Conservation (phyloP, 495 filamentous ascomycete genomes). For the Choiromyces venosus region DNA sequence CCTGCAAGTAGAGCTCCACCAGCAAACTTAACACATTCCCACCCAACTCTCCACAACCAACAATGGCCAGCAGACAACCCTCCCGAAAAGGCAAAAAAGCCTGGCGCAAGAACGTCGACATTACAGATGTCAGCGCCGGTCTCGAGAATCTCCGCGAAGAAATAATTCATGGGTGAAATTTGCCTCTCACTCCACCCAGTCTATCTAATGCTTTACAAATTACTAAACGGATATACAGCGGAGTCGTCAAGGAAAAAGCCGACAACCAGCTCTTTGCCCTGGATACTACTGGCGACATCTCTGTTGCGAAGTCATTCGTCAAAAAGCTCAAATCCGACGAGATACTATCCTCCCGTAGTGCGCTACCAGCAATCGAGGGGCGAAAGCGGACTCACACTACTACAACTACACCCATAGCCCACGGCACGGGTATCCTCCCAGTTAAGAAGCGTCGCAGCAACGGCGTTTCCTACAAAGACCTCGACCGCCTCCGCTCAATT, state of each 20-base stretch:
- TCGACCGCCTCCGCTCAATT: slow-evolving; percentile 65
- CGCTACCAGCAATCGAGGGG: slow-evolving; percentile 66
- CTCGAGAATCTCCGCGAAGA: slow-evolving; percentile 79
- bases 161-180: slow-evolving; percentile 75
- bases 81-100: slow-evolving; percentile 97
- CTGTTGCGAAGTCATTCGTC: slow-evolving; percentile 56
- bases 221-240: slow-evolving; percentile 52
- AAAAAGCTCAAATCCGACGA: slow-evolving; percentile 77
- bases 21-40: neutral
- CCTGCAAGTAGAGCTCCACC: neutral
- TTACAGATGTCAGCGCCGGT: slow-evolving; percentile 75
- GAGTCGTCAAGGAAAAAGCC: slow-evolving; percentile 60
- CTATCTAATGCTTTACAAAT: neutral
- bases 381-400: slow-evolving; percentile 63
- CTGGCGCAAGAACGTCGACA: slow-evolving; percentile 96
- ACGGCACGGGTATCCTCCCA: slow-evolving; percentile 60
- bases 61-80: slow-evolving; percentile 63
- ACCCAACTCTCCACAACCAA: slow-evolving; percentile 48
- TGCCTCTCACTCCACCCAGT: slow-evolving; percentile 18
- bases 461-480: slow-evolving; percentile 75
- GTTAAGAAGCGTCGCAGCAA: slow-evolving; percentile 66
- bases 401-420: slow-evolving; percentile 40
- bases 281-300: slow-evolving; percentile 64
- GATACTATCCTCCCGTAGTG: slow-evolving; percentile 79
- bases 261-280: slow-evolving; percentile 65